Conservation (phyloP, 768 basidiomycete genomes). For the Termitomyces sp. region DNA sequence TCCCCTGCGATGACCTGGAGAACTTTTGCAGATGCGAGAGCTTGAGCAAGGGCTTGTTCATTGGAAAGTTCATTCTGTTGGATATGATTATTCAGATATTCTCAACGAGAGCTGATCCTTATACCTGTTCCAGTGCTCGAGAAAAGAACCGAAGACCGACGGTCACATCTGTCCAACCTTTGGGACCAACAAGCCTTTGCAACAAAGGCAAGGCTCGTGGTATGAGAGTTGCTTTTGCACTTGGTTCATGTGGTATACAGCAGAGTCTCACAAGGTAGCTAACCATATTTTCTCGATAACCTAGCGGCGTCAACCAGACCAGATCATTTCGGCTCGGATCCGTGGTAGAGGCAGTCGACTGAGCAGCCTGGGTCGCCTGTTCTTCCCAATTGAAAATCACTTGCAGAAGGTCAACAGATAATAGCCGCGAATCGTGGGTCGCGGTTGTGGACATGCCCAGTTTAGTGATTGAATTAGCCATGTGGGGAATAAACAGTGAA, state of each 20-base stretch:
- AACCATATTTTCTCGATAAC: conserved; percentile 86
- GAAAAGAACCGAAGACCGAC: conserved; percentile 91
- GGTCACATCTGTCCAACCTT: conserved; percentile 88
- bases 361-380: conserved; percentile 38
- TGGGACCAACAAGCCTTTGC: conserved; percentile 74
- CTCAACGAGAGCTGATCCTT: conserved; percentile 1
- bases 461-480: conserved; percentile 86
- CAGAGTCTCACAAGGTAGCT: conserved; percentile 94
- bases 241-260: conserved; percentile 60
- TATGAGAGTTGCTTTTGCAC: conserved; percentile 43
- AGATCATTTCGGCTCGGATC: conserved; percentile 25
- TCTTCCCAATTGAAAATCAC: conserved; percentile 95
- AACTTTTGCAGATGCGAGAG: conserved; percentile 82
- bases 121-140: conserved; percentile 76
- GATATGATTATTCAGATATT: background rate
- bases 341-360: conserved; percentile 11
- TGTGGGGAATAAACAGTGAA: conserved; percentile 88
- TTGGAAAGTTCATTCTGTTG: conserved; percentile 66
- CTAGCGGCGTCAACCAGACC: conserved; percentile 72
- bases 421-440: conserved; percentile 73
- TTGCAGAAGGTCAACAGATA: conserved; percentile 89
- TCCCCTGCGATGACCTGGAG: conserved; percentile 82
- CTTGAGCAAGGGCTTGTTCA: conserved; percentile 63
- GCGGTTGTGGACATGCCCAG: conserved; percentile 76
- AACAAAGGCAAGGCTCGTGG: conserved; percentile 66